Evolutionary conservation across 345 rosid genomes (phyloP).

Genomic region (Brassica juncea): DNA sequence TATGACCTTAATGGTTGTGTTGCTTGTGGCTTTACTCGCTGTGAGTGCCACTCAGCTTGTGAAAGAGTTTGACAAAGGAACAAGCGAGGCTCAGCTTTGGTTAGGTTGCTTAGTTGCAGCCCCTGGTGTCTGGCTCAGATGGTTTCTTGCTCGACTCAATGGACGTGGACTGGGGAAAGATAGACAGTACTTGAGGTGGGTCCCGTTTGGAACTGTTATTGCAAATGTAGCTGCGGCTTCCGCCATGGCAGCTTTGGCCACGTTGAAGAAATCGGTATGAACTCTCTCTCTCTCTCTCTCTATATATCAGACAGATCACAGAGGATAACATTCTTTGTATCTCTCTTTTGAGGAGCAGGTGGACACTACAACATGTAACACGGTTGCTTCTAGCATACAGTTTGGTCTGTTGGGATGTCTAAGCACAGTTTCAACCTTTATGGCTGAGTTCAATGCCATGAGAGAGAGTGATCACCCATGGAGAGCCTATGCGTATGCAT

Average conservation of each 20-base stretch:
- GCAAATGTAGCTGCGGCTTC: slow-evolving; percentile 85
- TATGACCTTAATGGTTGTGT: slow-evolving; percentile 45
- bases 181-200: slow-evolving; percentile 58
- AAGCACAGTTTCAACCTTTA: slow-evolving; percentile 86
- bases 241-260: slow-evolving; percentile 73
- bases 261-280: slow-evolving; percentile 61
- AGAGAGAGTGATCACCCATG: slow-evolving; percentile 61
- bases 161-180: slow-evolving; percentile 79
- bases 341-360: slow-evolving; percentile 49
- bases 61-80: slow-evolving; percentile 52
- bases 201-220: slow-evolving; percentile 86
- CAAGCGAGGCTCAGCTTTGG: slow-evolving; percentile 68
- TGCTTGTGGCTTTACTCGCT: slow-evolving; percentile 51
- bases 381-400: slow-evolving; percentile 59
- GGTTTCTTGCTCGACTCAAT: slow-evolving; percentile 83
- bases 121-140: slow-evolving; percentile 92
- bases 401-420: slow-evolving; percentile 83
- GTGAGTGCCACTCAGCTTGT: slow-evolving; percentile 50
- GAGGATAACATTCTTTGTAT: slow-evolving; percentile 7
- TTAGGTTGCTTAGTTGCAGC: slow-evolving; percentile 77
- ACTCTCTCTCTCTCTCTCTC: not conserved
- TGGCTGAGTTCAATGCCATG: slow-evolving; percentile 91
- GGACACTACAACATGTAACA: slow-evolving; percentile 48
- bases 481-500: slow-evolving; percentile 78
- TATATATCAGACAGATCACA: slow-evolving; percentile 7